Evolutionary conservation across 1,139 yeast genomes (phyloP), one percentile per base, ranked within the genome.

Genomic region (Candida labiduridarum): DNA sequence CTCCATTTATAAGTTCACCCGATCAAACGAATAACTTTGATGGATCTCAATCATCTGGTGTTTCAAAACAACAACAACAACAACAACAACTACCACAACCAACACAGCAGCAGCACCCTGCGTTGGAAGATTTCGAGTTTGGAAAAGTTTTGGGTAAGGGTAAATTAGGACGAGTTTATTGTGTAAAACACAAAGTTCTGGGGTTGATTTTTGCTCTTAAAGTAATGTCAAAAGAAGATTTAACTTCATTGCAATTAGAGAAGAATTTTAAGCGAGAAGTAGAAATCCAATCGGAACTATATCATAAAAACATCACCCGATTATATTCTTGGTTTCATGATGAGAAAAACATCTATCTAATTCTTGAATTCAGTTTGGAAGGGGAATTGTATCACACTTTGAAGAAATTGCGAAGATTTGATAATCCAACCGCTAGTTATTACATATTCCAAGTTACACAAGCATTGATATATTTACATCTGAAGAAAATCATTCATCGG

Each of bases 131-230:
- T 63, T 94, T 90, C 70, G 97, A 91, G 59, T 79, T 94, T 43
- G 99, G 99, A 11, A 80, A 87, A 49, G 85, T 88, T 51, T 76
- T 94, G 36, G 99, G 99, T 0, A 90, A 89, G 63, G 99, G 99
- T 2, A 91, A 91, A 66, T 83, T 92, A 59, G 99, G 99, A 2
- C 84, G 83, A 58, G 99, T 94, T 0, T 92, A 91, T 67, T 89
- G 96, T 61, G 98, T 88, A 12, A 78, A 80, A 52, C 97, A 92
- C 63, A 84, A 81, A 58, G 61, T 69, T 30, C 80, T 90, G 0
- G 96, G 96, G 1, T 89, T 83, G 60, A 76, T 94, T 2, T 89
- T 96, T 65, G 99, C 99, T 0, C 71, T 94, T 58, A 94, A 94
- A 64, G 96, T 87, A 6, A 89, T 94, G 96, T 84, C 85, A 54